These are phyloP conservation scores for Irpex rosettiformis DNA, from an alignment of 1,284 basidiomycete genomes.

Conservation along the genomic window DNA sequence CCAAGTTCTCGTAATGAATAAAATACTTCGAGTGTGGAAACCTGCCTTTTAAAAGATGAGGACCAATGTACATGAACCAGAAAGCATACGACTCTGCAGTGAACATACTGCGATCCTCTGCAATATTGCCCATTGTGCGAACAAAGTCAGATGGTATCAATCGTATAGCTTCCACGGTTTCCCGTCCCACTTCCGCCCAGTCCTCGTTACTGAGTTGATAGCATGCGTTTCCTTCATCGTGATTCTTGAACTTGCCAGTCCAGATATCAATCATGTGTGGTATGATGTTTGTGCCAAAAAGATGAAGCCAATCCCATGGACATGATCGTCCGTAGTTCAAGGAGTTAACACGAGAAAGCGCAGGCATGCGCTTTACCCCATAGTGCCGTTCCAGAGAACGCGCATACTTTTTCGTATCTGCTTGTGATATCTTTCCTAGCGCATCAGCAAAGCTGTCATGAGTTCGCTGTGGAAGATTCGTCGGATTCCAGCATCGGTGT, in stretches of 20 bases:
- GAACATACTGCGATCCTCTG: slow-evolving; percentile 18
- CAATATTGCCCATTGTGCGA: slow-evolving; percentile 27
- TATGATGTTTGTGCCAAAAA: slow-evolving; percentile 26
- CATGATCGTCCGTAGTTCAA: slow-evolving; percentile 19
- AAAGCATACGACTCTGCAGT: slow-evolving; percentile 35
- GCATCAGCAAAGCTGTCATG: slow-evolving; percentile 14
- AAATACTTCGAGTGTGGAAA: slow-evolving; percentile 25
- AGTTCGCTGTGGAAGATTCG: slow-evolving; percentile 19
- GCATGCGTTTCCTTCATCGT: slow-evolving; percentile 19
- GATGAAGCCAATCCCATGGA: slow-evolving; percentile 33
- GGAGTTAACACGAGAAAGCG: slow-evolving; percentile 9
- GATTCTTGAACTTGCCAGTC: slow-evolving; percentile 30
- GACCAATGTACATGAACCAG: slow-evolving; percentile 32
- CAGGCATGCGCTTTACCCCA: slow-evolving; percentile 21
- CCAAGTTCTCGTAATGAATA: slow-evolving; percentile 21
- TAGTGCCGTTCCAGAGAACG: slow-evolving; percentile 19
- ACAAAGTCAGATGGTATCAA: slow-evolving; percentile 31
- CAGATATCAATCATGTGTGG: slow-evolving; percentile 26
- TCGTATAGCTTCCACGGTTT: slow-evolving; percentile 20
- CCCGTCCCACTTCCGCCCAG: slow-evolving; percentile 29
- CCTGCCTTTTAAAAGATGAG: slow-evolving; percentile 23
- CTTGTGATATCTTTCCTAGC: slow-evolving; percentile 12
- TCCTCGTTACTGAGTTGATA: slow-evolving; percentile 16
- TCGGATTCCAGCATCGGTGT: slow-evolving; percentile 12
- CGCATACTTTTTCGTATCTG: slow-evolving; percentile 12